Conservation (phyloP, 2,329 filamentous ascomycete species). For the Tricladium varicosporioides region DNA sequence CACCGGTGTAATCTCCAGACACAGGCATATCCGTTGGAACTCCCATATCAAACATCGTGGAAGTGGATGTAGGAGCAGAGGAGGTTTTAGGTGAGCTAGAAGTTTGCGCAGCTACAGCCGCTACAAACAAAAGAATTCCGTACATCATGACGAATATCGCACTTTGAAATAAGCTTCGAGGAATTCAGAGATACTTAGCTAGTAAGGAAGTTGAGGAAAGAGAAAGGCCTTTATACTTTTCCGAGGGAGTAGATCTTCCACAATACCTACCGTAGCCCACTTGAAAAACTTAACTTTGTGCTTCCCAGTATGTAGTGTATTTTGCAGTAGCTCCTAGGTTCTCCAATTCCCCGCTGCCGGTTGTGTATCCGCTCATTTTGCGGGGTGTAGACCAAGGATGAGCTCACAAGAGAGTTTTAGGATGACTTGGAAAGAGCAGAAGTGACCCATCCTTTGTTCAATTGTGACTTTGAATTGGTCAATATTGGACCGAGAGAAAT, state of each 20-base stretch:
- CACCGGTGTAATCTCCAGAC: conserved; percentile 26
- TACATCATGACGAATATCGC: conserved; percentile 12
- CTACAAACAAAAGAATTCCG: conserved; percentile 16
- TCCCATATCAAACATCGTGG: conserved; percentile 17
- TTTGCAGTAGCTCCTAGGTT: neutral
- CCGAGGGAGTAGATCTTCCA: neutral
- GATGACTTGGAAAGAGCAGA: neutral
- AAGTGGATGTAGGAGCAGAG: conserved; percentile 15
- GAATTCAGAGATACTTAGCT: no score
- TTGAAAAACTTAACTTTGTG: neutral
- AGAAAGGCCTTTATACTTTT: no score
- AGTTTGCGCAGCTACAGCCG: conserved; percentile 14
- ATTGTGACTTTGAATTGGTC: neutral
- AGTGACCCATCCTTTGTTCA: neutral
- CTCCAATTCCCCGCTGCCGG: neutral
- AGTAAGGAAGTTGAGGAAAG: no score
- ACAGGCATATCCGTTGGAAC: conserved; percentile 25
- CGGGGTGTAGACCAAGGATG: neutral
- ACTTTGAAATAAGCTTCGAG: no score
- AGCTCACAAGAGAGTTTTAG: neutral
- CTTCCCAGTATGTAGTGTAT: neutral
- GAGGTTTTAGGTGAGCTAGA: conserved; percentile 12
- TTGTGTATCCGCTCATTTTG: neutral
- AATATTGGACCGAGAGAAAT: conserved; percentile 18
- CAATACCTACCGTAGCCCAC: neutral